Evolutionary conservation across 768 basidiomycete genomes (phyloP).

Genomic region (Macrolepiota fuliginosa): DNA sequence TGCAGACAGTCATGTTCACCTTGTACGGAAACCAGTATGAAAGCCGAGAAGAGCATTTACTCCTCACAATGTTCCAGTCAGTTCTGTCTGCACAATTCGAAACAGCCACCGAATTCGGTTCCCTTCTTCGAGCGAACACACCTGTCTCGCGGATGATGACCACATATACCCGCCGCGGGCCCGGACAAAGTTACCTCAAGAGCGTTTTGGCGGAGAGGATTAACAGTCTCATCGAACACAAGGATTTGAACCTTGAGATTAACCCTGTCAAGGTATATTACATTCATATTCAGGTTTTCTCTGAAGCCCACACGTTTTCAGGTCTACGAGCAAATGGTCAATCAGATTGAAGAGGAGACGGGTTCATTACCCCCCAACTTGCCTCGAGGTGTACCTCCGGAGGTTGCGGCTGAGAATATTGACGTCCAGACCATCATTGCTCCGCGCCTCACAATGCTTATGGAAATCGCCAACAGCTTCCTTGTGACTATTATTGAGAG

Average conservation of each 20-base stretch:
- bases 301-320: conserved; percentile 26
- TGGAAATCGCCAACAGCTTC: conserved; percentile 99
- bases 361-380: conserved; percentile 88
- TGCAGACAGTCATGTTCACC: conserved; percentile 99
- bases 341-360: conserved; percentile 97
- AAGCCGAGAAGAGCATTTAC: conserved; percentile 94
- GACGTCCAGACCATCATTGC: conserved; percentile 99
- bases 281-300: not conserved
- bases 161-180: conserved; percentile 97
- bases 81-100: conserved; percentile 99
- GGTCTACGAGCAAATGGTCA: conserved; percentile 99
- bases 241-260: conserved; percentile 98
- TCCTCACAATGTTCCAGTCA: conserved; percentile 99
- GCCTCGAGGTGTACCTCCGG: conserved; percentile 90
- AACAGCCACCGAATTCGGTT: conserved; percentile 98
- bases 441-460: conserved; percentile 95
- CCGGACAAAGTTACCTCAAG: conserved; percentile 98
- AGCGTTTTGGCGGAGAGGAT: conserved; percentile 96
- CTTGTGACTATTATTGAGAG: conserved; percentile 97
- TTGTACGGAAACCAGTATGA: conserved; percentile 99
- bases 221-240: conserved; percentile 98
- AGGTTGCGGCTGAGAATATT: conserved; percentile 88
- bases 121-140: conserved; percentile 95
- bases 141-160: conserved; percentile 99
- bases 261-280: conserved; percentile 89